These are phyloP conservation scores for Verruconis gallopava DNA, from an alignment of 2,329 filamentous ascomycete genomes.

Conservation along the genomic window DNA sequence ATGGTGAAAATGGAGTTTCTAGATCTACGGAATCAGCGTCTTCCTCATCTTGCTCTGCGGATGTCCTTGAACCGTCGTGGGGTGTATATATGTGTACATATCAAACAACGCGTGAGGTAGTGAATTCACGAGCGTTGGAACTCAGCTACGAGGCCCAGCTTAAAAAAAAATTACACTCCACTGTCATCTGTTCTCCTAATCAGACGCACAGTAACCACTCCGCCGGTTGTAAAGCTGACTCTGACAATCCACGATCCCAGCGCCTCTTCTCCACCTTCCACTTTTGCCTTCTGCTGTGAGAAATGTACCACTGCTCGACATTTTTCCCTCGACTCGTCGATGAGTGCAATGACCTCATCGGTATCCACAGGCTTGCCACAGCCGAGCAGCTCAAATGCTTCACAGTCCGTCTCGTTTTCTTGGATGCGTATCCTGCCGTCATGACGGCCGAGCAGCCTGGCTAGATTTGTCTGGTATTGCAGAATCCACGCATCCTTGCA, in stretches of 20 bases:
- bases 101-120: too few relatives aligned
- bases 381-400: not conserved
- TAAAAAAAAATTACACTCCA: too few relatives aligned
- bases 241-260: not conserved
- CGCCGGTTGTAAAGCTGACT: not conserved
- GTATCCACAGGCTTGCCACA: not conserved
- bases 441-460: not conserved
- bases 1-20: too few relatives aligned
- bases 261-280: not conserved
- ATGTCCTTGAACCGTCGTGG: too few relatives aligned
- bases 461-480: not conserved
- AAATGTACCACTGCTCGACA: not conserved
- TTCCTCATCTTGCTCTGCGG: too few relatives aligned
- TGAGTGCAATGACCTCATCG: not conserved
- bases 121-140: too few relatives aligned
- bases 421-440: not conserved
- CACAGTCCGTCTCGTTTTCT: not conserved
- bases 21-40: too few relatives aligned
- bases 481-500: not conserved
- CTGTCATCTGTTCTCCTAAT: too few relatives aligned
- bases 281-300: not conserved
- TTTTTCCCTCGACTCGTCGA: not conserved
- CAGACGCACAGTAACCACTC: not conserved
- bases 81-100: too few relatives aligned
- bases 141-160: too few relatives aligned